Conservation (phyloP, 306 rosid species). For the Malus orientalis region DNA sequence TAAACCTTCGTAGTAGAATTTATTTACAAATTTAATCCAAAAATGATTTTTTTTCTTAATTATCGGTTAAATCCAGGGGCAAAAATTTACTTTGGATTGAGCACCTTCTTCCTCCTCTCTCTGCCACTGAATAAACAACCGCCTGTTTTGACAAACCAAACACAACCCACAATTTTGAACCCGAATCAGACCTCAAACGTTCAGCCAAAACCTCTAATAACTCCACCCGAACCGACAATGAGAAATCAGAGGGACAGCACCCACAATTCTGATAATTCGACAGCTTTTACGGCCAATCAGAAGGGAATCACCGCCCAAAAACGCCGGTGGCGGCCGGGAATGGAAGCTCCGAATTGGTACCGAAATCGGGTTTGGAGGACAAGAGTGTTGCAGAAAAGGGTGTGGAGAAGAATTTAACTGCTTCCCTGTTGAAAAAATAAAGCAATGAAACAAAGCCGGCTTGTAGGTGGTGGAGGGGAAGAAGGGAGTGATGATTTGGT, state of each 20-base stretch:
- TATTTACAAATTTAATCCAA: no score
- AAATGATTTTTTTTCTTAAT: no score
- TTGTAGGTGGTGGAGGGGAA: slow-evolving; percentile 18
- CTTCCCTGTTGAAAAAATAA: slow-evolving; percentile 35
- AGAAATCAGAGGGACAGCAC: slow-evolving; percentile 12
- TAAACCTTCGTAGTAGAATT: rapidly evolving
- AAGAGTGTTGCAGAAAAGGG: slow-evolving; percentile 8
- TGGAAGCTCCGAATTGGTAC: neutral
- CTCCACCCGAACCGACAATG: neutral
- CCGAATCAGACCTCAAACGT: slow-evolving; percentile 26
- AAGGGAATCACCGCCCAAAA: neutral
- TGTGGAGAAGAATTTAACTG: slow-evolving; percentile 29
- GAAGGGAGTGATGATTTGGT: slow-evolving; percentile 25
- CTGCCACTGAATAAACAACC: slow-evolving; percentile 11
- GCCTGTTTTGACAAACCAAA: slow-evolving; percentile 8
- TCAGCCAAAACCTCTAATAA: neutral
- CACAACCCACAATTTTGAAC: slow-evolving; percentile 19
- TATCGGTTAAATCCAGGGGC: no score
- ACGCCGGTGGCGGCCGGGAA: slow-evolving; percentile 8
- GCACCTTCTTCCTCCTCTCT: neutral
- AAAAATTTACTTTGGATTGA: no score
- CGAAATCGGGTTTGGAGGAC: slow-evolving; percentile 5
- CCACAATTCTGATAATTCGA: slow-evolving; percentile 2
- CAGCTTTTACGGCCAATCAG: slow-evolving; percentile 18
- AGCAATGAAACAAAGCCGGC: slow-evolving; percentile 7